Conservation (phyloP, 2,329 filamentous ascomycete species). For the Chaetomium strumarium region DNA sequence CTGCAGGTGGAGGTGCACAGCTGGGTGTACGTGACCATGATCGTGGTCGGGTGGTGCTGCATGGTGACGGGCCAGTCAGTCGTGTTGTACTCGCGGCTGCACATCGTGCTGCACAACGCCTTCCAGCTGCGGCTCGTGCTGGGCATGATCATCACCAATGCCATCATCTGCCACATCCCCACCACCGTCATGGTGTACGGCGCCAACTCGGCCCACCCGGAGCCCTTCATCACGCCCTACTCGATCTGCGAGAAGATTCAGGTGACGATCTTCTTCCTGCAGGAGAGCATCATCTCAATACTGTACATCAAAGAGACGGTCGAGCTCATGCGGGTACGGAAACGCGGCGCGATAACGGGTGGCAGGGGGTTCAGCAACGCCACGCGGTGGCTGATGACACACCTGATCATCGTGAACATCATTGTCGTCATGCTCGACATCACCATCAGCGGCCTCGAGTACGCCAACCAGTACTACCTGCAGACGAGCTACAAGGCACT, state of each 20-base stretch:
- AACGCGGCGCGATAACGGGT: slow-evolving; percentile 25
- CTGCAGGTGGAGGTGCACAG: neutral
- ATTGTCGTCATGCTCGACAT: slow-evolving; percentile 35
- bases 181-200: slow-evolving; percentile 52
- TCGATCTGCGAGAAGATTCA: slow-evolving; percentile 49
- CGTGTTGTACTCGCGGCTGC: slow-evolving; percentile 57
- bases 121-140: slow-evolving; percentile 44
- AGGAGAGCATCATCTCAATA: slow-evolving; percentile 48
- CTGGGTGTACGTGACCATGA: slow-evolving; percentile 33
- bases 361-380: no score
- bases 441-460: slow-evolving; percentile 29
- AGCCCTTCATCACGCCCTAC: slow-evolving; percentile 35
- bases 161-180: slow-evolving; percentile 46
- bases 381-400: slow-evolving; percentile 41
- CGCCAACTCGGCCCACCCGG: slow-evolving; percentile 35
- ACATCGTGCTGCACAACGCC: slow-evolving; percentile 50
- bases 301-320: slow-evolving; percentile 50
- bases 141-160: slow-evolving; percentile 52
- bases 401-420: slow-evolving; percentile 42
- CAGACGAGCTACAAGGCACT: slow-evolving; percentile 19
- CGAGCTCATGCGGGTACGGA: slow-evolving; percentile 41
- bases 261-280: slow-evolving; percentile 50
- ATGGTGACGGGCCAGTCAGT: slow-evolving; percentile 59
- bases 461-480: slow-evolving; percentile 5
- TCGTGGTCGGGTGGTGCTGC: slow-evolving; percentile 45